Evolutionary conservation across 495 filamentous ascomycete genomes (phyloP), one percentile per base, ranked within the genome.

Genomic region (Penicillium canariense): DNA sequence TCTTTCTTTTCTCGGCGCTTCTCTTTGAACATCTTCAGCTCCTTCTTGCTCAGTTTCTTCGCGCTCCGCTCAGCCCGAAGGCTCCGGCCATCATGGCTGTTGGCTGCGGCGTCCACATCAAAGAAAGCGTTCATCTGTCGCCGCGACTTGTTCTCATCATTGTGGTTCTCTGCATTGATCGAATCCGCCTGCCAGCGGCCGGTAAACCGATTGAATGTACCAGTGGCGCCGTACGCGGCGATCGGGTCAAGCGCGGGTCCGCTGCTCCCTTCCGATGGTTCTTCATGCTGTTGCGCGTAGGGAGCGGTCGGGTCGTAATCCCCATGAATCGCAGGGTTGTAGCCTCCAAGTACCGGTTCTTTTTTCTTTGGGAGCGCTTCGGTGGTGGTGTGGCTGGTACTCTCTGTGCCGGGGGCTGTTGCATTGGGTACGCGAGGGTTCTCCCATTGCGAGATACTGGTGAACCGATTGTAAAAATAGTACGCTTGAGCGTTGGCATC

Each of bases 91-190:
- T 96, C 88, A 60, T 98, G 94, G 56, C 81, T 84, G 66, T 97
- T 97, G 1, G 95, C 95, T 18, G 92, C 93, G 10, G 91, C 89
- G 73, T 97, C 94, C n/a, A 97, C 94, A 64, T 97, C 95, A 65
- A 96, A 98, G 72, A 85, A 98, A 9, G 92, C 90, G 65, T 86
- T 87, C 89, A 97, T 89, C 77, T 97, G 94, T 42, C 95, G 79
- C 50, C 77, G 81, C 36, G 84, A 84, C 78, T 96, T 96, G 58
- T 90, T 89, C 69, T 94, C 91, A 64, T 97, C 94, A 59, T 87
- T 89, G 77, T 89, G 85, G 12, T 82, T 81, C 46, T 91, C 88
- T 2, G 95, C 85, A 4, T 74, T 85, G 55, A 84, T 75, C 8
- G 69, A 62, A 4, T 69, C 61, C 17, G 77, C 73, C 72, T 97